phyloP scores from a whole-genome alignment of 352 stramenopile genomes.

The Globisporangium megalacanthum region DNA sequence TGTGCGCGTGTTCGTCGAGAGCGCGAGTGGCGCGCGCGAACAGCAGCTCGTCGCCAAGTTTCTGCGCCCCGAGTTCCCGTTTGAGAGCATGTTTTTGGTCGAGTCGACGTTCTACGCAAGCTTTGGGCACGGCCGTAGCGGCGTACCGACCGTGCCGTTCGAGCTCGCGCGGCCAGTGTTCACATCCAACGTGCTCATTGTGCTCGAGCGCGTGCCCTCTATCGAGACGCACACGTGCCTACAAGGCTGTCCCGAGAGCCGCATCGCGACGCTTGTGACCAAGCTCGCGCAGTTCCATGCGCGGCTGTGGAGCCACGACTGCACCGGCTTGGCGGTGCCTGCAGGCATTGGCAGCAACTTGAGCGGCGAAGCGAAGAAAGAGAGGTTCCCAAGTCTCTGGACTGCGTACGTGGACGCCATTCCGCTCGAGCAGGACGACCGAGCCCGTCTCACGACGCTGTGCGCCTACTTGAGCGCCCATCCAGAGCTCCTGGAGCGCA shows the following conservation, averaged over 20 bases:
- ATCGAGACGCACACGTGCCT: slow-evolving; percentile 57
- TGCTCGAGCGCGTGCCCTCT: slow-evolving; percentile 50
- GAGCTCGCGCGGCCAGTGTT: slow-evolving; percentile 45
- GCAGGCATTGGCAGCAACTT: slow-evolving; percentile 73
- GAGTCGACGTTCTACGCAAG: slow-evolving; percentile 71
- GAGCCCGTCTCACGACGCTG: slow-evolving; percentile 23
- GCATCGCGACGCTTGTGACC: slow-evolving; percentile 36
- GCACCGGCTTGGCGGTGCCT: slow-evolving; percentile 31
- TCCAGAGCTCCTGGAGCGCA: slow-evolving; percentile 23
- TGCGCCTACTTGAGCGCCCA: slow-evolving; percentile 47
- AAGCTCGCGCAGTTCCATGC: slow-evolving; percentile 66
- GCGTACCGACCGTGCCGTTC: slow-evolving; percentile 38
- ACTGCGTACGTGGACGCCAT: slow-evolving; percentile 47
- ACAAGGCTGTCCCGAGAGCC: slow-evolving; percentile 46
- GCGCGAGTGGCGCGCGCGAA: neutral
- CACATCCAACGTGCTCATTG: slow-evolving; percentile 63
- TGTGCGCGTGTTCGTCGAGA: slow-evolving; percentile 27
- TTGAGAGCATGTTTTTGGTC: slow-evolving; percentile 76
- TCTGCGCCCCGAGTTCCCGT: slow-evolving; percentile 67
- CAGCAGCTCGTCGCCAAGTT: slow-evolving; percentile 69
- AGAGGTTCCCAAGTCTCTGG: slow-evolving; percentile 63
- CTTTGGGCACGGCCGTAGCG: slow-evolving; percentile 19
- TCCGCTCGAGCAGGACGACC: slow-evolving; percentile 22
- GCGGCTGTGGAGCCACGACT: slow-evolving; percentile 42
- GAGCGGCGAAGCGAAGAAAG: slow-evolving; percentile 43